A percentile compares a stretch with the other conserved stretches of the same genome.
phyloP scores from a whole-genome alignment of 495 filamentous ascomycete species.

The Penicillium goetzii region DNA sequence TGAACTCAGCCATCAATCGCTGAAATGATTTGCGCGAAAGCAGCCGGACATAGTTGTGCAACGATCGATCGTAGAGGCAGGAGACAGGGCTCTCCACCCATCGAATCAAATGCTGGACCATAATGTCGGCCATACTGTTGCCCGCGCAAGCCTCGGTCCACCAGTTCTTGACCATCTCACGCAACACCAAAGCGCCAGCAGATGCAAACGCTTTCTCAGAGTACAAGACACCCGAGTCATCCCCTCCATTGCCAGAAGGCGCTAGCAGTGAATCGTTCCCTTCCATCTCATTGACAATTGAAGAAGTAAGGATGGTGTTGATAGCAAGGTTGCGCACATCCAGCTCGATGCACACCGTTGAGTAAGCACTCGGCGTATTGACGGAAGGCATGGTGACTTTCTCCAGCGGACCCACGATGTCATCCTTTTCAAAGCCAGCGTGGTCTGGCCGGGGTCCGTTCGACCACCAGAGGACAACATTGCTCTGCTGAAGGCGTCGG shows the following conservation, averaged over 20 bases:
- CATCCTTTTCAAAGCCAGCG: slow-evolving; percentile 93
- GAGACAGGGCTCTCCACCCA: slow-evolving; percentile 93
- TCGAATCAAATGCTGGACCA: slow-evolving; percentile 95
- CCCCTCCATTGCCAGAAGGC: slow-evolving; percentile 68
- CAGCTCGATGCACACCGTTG: slow-evolving; percentile 95
- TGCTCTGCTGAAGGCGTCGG: slow-evolving; percentile 83
- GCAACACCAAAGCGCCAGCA: slow-evolving; percentile 82
- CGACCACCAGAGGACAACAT: slow-evolving; percentile 99
- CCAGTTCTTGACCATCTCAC: slow-evolving; percentile 99
- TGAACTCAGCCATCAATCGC: slow-evolving; percentile 95
- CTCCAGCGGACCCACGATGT: slow-evolving; percentile 81
- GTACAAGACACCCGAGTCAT: slow-evolving; percentile 69
- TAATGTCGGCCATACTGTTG: slow-evolving; percentile 92
- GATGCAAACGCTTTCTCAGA: slow-evolving; percentile 93
- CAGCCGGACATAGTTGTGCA: slow-evolving; percentile 98
- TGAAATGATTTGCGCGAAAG: slow-evolving; percentile 96
- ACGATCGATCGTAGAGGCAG: slow-evolving; percentile 92
- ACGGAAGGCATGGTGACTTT: slow-evolving; percentile 92
- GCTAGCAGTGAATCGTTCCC: slow-evolving; percentile 67
- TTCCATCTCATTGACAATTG: slow-evolving; percentile 96
- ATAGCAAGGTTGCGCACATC: slow-evolving; percentile 94
- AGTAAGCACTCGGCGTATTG: slow-evolving; percentile 90
- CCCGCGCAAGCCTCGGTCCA: slow-evolving; percentile 93
- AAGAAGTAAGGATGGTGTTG: slow-evolving; percentile 96
- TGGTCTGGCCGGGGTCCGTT: slow-evolving; percentile 84